A percentile compares a stretch with the other conserved stretches of the same genome.
Evolutionary conservation across 2,329 filamentous ascomycete species (phyloP).

Genomic region (Aureobasidium sp.): DNA sequence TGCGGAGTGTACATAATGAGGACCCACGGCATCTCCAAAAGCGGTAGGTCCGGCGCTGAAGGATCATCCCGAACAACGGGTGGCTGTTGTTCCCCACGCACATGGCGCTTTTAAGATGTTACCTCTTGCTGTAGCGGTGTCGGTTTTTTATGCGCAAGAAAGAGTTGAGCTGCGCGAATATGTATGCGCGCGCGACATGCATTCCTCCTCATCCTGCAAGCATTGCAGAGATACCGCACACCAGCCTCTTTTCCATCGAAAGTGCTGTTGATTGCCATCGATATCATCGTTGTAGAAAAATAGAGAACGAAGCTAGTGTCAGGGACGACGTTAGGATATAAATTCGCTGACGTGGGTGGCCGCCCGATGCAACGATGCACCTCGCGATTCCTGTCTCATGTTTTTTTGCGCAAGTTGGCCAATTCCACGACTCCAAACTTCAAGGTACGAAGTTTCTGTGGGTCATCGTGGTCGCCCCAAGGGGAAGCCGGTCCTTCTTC

Average conservation of each 20-base stretch:
- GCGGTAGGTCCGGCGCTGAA: neutral
- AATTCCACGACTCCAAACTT: neutral
- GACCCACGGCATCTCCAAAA: neutral
- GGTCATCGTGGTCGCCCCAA: neutral
- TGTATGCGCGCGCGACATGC: neutral
- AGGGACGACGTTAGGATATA: constrained; percentile 1
- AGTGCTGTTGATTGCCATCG: neutral
- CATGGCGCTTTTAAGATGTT: neutral
- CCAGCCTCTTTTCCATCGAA: neutral
- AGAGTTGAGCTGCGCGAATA: neutral
- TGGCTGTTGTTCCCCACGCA: constrained; percentile 7
- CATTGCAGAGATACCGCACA: neutral
- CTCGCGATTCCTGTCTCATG: constrained; percentile 2
- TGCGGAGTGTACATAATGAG: neutral
- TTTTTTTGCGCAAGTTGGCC: neutral
- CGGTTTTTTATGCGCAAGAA: neutral
- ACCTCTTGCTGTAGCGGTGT: neutral
- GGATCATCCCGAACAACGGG: constrained; percentile 1
- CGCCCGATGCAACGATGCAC: neutral
- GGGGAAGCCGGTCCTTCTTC: constrained; percentile 4
- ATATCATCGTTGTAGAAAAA: neutral
- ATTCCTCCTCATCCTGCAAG: neutral
- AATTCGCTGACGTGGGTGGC: constrained; percentile 12
- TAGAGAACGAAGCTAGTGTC: neutral
- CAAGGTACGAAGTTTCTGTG: no score